phyloP scores from a whole-genome alignment of 1,139 yeast species.

The Suhomyces chickasaworum region DNA sequence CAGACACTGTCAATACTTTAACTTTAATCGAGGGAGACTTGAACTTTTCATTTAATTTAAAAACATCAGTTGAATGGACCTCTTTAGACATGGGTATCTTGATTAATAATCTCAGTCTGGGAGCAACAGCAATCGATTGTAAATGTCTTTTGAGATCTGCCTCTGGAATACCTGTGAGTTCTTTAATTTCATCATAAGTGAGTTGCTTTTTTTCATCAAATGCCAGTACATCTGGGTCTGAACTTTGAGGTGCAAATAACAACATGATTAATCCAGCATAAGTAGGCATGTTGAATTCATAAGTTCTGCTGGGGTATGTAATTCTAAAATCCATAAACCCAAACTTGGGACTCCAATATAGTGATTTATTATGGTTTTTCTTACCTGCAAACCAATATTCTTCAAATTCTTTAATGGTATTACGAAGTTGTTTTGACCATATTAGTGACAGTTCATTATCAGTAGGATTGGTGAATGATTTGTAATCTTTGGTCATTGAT shows the following conservation, averaged over 20 bases:
- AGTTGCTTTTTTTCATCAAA: conserved; percentile 43
- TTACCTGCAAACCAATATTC: conserved; percentile 52
- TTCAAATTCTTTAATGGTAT: conserved; percentile 42
- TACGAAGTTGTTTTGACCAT: conserved; percentile 45
- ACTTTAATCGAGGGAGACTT: conserved; percentile 71
- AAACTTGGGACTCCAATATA: conserved; percentile 82
- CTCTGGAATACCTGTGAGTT: conserved; percentile 71
- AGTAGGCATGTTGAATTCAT: conserved; percentile 80
- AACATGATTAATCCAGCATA: conserved; percentile 77
- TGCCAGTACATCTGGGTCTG: conserved; percentile 47
- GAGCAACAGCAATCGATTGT: conserved; percentile 84
- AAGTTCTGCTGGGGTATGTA: conserved; percentile 65
- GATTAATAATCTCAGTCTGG: conserved; percentile 69
- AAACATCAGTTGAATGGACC: conserved; percentile 62
- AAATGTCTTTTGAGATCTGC: conserved; percentile 74
- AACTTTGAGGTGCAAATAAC: conserved; percentile 62
- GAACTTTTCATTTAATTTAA: conserved; percentile 70
- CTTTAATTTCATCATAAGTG: conserved; percentile 61
- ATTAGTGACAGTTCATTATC: conserved; percentile 48
- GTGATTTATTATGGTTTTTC: conserved; percentile 70
- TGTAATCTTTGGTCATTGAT: conserved; percentile 61
- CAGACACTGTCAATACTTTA: conserved; percentile 72
- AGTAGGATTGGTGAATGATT: conserved; percentile 36
- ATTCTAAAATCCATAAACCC: conserved; percentile 80
- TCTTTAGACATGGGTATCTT: conserved; percentile 79